Conservation (phyloP, 2,329 filamentous ascomycete species). For the Fusarium newnesense region DNA sequence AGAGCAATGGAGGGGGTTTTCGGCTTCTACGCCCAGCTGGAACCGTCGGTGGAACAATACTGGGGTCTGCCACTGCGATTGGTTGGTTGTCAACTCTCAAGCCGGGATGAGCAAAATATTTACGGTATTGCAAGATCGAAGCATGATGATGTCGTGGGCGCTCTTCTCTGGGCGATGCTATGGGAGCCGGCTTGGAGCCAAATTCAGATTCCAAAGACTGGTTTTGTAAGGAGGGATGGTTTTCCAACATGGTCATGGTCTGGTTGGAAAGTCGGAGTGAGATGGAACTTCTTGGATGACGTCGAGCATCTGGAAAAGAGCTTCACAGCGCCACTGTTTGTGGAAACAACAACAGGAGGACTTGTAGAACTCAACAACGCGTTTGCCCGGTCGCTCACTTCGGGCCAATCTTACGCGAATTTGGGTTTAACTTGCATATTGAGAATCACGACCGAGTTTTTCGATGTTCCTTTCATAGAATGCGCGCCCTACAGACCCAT, state of each 20-base stretch:
- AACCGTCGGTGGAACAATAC: background rate
- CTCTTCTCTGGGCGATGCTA: background rate
- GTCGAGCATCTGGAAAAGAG: fast-evolving
- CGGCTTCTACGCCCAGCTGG: background rate
- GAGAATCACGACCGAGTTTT: background rate
- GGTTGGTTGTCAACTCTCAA: background rate
- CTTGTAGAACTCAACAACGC: fast-evolving
- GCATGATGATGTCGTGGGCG: fast-evolving
- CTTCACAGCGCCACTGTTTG: background rate
- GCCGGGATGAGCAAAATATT: fast-evolving
- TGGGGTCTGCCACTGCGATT: background rate
- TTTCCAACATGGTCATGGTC: background rate
- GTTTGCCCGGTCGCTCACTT: fast-evolving
- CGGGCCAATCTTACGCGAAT: fast-evolving
- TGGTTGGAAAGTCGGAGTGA: background rate
- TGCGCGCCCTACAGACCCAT: background rate
- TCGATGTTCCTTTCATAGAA: background rate
- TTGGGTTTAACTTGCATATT: background rate
- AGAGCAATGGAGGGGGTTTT: background rate
- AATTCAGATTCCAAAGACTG: background rate
- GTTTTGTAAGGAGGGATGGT: fast-evolving
- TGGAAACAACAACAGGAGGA: background rate
- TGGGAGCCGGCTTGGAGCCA: background rate
- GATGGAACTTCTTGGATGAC: background rate
- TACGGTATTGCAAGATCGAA: background rate